Percentiles rank a stretch among this genome's conserved stretches.
Conservation (phyloP, 2,329 filamentous ascomycete species). For the Harringtonia lauricola region DNA sequence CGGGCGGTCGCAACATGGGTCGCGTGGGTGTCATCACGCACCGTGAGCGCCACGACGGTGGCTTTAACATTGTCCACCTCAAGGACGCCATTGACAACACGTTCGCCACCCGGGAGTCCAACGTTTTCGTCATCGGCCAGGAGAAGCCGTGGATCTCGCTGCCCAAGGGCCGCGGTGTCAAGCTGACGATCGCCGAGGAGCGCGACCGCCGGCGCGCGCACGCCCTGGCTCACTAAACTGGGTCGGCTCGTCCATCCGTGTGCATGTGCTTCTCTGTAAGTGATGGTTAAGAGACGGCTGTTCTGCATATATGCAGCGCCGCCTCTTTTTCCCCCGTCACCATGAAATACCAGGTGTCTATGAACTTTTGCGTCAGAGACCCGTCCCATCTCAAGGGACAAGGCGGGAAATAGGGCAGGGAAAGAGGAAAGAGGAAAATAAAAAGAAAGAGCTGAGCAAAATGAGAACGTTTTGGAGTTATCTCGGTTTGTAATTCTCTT, state of each 20-base stretch:
- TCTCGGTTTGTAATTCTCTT: background rate
- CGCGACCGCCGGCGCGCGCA: constrained; percentile 86
- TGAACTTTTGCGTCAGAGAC: no score
- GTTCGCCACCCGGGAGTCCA: constrained; percentile 97
- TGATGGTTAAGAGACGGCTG: no score
- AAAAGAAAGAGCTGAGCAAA: background rate
- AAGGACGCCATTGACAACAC: constrained; percentile 99
- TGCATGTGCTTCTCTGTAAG: no score
- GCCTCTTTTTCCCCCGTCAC: no score
- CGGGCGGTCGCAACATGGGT: constrained; percentile 99
- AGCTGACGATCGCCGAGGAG: constrained; percentile 98
- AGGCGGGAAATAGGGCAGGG: background rate
- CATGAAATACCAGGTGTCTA: no score
- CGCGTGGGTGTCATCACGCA: constrained; percentile 99
- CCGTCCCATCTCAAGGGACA: no score
- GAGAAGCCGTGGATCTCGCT: constrained; percentile 99
- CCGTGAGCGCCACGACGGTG: constrained; percentile 99
- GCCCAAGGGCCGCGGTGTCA: constrained; percentile 99
- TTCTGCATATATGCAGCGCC: no score
- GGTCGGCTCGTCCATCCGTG: no score
- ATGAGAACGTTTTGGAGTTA: constrained; percentile 2
- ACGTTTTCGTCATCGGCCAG: constrained; percentile 98
- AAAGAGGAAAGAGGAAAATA: constrained; percentile 1
- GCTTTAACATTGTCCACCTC: constrained; percentile 99
- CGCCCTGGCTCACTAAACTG: constrained; percentile 32